Conservation (phyloP, 331 rosid species). For the Quercus phellos region DNA sequence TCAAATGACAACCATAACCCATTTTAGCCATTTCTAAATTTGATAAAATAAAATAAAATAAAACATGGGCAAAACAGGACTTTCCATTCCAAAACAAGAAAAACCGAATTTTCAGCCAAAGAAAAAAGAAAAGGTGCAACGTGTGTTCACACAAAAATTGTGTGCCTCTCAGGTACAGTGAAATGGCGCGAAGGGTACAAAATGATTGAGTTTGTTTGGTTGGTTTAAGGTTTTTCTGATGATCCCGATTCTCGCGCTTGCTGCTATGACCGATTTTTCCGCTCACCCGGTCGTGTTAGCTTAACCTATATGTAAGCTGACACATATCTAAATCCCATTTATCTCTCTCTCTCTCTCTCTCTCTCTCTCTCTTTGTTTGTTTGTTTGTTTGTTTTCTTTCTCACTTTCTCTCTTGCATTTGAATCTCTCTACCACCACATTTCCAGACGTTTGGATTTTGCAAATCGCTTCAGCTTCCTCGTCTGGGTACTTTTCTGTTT, state of each 20-base stretch:
- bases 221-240: constrained; percentile 38
- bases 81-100: neutral
- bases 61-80: neutral
- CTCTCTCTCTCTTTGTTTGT: constrained; percentile 13
- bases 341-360: neutral
- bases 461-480: constrained; percentile 23
- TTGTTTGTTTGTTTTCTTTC: constrained; percentile 12
- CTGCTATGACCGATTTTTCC: constrained; percentile 40
- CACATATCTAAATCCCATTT: constrained; percentile 21
- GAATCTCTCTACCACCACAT: constrained; percentile 16
- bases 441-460: constrained; percentile 26
- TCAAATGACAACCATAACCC: neutral
- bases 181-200: constrained; percentile 3
- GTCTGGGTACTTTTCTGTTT: constrained; percentile 21
- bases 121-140: neutral
- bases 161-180: neutral
- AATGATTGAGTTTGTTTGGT: constrained; percentile 24
- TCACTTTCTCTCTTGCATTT: constrained; percentile 19
- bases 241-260: constrained; percentile 49
- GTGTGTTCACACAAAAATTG: neutral
- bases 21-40: neutral
- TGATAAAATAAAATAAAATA: too few species aligned
- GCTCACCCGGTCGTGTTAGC: constrained; percentile 47
- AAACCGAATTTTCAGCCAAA: neutral
- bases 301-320: constrained; percentile 46